Evolutionary conservation across 2,329 filamentous ascomycete species (phyloP).

Genomic region (Trichoderma guizhouense): DNA sequence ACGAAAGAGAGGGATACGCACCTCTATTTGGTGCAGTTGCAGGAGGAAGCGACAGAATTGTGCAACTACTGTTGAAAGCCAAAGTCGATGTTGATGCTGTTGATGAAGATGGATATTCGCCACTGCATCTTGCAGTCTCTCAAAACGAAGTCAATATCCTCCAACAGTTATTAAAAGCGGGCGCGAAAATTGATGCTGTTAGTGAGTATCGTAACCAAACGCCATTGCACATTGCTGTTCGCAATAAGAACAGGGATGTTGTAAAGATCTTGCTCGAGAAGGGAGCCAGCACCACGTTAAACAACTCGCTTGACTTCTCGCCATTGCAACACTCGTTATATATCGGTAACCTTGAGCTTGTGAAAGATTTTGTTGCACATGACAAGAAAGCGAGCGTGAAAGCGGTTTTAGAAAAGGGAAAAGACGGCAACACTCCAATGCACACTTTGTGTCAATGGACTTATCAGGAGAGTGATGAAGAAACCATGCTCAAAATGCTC

Average conservation of each 20-base stretch:
- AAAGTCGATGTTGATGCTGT: background rate
- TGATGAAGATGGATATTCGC: background rate
- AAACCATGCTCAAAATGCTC: background rate
- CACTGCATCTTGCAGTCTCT: background rate
- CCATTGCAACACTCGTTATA: background rate
- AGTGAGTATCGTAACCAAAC: background rate
- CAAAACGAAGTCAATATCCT: background rate
- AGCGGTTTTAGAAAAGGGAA: background rate
- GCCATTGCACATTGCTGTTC: background rate
- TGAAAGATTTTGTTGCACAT: background rate
- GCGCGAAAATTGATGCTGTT: background rate
- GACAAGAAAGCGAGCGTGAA: background rate
- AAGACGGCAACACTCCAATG: background rate
- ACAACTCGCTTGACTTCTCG: background rate
- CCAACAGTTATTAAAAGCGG: background rate
- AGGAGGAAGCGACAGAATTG: background rate
- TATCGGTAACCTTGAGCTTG: background rate
- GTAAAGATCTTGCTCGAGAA: background rate
- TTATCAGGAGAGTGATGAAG: fast-evolving
- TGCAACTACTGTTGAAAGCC: background rate
- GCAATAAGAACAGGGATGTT: fast-evolving
- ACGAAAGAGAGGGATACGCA: background rate
- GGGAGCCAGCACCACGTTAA: background rate
- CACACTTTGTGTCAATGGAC: background rate
- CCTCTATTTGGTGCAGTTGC: background rate